Evolutionary conservation across 805 yeast genomes (phyloP).

Genomic region (Lipomyces anomalus): DNA sequence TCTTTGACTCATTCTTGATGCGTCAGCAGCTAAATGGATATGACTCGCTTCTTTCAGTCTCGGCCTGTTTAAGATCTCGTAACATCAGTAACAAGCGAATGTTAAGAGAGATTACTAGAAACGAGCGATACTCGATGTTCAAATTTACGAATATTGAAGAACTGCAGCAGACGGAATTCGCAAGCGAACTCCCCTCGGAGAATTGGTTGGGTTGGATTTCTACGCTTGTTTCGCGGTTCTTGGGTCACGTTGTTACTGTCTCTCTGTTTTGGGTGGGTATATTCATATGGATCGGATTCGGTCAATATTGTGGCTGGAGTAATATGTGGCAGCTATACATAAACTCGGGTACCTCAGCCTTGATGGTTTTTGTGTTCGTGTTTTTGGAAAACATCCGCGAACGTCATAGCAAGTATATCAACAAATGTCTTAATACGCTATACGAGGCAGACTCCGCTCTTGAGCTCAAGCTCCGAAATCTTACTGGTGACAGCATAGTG

Average conservation of each 20-base stretch:
- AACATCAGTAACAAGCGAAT: conserved; percentile 3
- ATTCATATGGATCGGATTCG: conserved; percentile 38
- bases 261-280: conserved; percentile 38
- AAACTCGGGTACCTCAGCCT: conserved; percentile 40
- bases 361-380: conserved; percentile 34
- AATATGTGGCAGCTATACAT: conserved; percentile 41
- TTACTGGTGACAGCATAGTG: not conserved
- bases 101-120: conserved; percentile 6
- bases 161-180: not conserved
- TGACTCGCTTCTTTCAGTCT: not conserved
- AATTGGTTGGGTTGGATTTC: conserved; percentile 36
- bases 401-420: conserved; percentile 35
- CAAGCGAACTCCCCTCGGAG: not conserved
- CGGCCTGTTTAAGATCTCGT: conserved; percentile 14
- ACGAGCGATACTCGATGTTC: conserved; percentile 38
- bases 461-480: conserved; percentile 2
- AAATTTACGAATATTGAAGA: conserved; percentile 27
- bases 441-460: conserved; percentile 2
- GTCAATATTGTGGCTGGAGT: conserved; percentile 32
- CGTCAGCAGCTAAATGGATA: conserved; percentile 13
- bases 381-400: conserved; percentile 39
- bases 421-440: conserved; percentile 28
- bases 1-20: conserved; percentile 12
- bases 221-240: conserved; percentile 24
- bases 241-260: conserved; percentile 35